Conservation (phyloP, 192 early-diverging fungal species). For the Backusella macrospora region DNA sequence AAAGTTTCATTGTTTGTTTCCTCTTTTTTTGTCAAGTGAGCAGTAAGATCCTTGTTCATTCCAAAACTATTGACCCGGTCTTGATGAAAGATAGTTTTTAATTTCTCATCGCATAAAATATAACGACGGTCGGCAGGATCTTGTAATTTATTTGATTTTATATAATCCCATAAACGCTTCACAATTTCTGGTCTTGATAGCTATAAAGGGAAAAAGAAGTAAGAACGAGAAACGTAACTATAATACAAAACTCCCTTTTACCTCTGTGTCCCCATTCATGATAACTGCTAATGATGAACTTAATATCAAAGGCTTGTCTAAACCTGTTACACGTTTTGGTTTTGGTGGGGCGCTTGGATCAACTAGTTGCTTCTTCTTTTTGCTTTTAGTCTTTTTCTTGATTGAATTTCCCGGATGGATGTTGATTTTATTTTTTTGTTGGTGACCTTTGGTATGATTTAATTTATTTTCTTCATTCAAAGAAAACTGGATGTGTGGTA, state of each 20-base stretch:
- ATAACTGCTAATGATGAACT: slow-evolving; percentile 43
- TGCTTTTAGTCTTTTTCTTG: slow-evolving; percentile 11
- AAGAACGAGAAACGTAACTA: too few relatives aligned
- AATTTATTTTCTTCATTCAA: background rate
- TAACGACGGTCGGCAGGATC: slow-evolving; percentile 55
- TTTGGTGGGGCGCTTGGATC: slow-evolving; percentile 38
- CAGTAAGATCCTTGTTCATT: slow-evolving; percentile 61
- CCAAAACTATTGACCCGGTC: slow-evolving; percentile 59
- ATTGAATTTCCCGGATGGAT: background rate
- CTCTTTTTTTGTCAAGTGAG: slow-evolving; percentile 55
- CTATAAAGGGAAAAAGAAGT: slow-evolving; percentile 31
- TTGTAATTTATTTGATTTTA: slow-evolving; percentile 59
- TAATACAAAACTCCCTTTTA: too few relatives aligned
- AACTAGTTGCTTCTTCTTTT: slow-evolving; percentile 24
- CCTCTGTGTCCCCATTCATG: slow-evolving; percentile 47
- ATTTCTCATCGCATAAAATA: slow-evolving; percentile 55
- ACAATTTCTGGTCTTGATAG: slow-evolving; percentile 63
- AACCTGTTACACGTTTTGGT: slow-evolving; percentile 45
- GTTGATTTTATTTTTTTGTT: slow-evolving; percentile 2
- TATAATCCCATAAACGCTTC: slow-evolving; percentile 62
- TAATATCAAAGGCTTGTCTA: slow-evolving; percentile 52
- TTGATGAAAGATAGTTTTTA: slow-evolving; percentile 52
- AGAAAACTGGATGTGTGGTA: background rate
- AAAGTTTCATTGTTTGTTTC: background rate
- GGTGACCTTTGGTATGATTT: background rate